Conservation (phyloP, 2,329 filamentous ascomycete genomes). For the Penicillium oxalicum region DNA sequence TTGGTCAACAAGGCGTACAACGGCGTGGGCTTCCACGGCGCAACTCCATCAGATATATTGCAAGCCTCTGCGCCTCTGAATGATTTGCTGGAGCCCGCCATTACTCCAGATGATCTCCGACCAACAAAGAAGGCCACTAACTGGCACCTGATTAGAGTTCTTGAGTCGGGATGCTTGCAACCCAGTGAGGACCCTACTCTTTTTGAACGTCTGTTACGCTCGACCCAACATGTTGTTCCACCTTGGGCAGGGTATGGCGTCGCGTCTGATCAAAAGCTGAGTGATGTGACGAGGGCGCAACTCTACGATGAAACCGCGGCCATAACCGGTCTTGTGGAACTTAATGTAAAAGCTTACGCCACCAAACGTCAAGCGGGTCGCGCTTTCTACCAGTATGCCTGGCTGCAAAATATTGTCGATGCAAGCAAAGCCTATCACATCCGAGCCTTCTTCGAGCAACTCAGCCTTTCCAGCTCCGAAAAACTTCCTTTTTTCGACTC, state of each 20-base stretch:
- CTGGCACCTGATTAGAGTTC: conserved; percentile 44
- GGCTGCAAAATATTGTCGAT: conserved; percentile 32
- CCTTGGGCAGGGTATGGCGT: conserved; percentile 27
- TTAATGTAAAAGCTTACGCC: conserved; percentile 26
- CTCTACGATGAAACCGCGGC: conserved; percentile 32
- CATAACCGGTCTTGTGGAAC: conserved; percentile 29
- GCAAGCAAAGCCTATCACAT: conserved; percentile 32
- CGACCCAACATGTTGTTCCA: conserved; percentile 24
- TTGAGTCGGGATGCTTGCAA: conserved; percentile 46
- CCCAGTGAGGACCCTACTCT: conserved; percentile 42
- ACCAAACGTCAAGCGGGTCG: conserved; percentile 20
- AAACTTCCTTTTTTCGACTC: conserved; percentile 16
- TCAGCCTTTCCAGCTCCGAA: conserved; percentile 11
- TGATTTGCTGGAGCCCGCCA: conserved; percentile 13
- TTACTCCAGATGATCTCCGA: conserved; percentile 19
- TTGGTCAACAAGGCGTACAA: conserved; percentile 43
- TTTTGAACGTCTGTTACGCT: conserved; percentile 37
- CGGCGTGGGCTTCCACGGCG: conserved; percentile 32
- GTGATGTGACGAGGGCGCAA: conserved; percentile 20
- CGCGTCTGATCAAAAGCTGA: conserved; percentile 16
- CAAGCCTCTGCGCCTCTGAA: conserved; percentile 18
- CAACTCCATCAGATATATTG: conserved; percentile 28
- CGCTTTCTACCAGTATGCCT: conserved; percentile 27
- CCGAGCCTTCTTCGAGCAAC: conserved; percentile 24
- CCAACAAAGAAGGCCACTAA: conserved; percentile 29